Evolutionary conservation across 1,284 basidiomycete species (phyloP).

Genomic region (Grifola frondosa): DNA sequence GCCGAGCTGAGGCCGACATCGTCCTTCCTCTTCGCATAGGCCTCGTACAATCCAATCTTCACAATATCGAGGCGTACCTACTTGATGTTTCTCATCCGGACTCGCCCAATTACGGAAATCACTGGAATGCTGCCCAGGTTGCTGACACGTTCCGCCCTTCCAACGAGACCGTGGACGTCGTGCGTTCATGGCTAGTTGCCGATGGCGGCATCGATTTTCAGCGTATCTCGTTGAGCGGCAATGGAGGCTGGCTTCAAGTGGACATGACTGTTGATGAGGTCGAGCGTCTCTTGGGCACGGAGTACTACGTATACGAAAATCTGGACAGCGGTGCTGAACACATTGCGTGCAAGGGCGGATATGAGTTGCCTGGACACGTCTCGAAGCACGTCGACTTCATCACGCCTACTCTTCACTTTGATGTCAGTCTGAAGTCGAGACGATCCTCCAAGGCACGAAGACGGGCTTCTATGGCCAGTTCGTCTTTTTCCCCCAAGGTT

Average conservation of each 20-base stretch:
- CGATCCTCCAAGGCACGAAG: no score
- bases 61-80: conserved; percentile 38
- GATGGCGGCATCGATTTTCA: conserved; percentile 31
- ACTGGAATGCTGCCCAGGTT: conserved; percentile 37
- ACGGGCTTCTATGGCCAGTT: no score
- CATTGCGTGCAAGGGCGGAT: conserved; percentile 5
- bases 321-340: no score
- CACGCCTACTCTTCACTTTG: conserved; percentile 11
- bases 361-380: conserved; percentile 11
- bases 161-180: conserved; percentile 38
- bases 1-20: conserved; percentile 27
- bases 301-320: conserved; percentile 43
- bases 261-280: conserved; percentile 42
- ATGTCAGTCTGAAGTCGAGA: no score
- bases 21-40: conserved; percentile 41
- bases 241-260: conserved; percentile 41
- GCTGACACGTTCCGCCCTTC: conserved; percentile 39
- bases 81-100: conserved; percentile 43
- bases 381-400: conserved; percentile 13
- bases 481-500: no score
- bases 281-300: conserved; percentile 39
- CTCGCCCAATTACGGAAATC: conserved; percentile 37
- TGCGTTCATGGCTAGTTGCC: conserved; percentile 40
- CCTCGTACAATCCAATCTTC: conserved; percentile 40
- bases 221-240: conserved; percentile 32